A percentile compares a stretch with the other conserved stretches of the same genome.
Evolutionary conservation across 139 green algal species (phyloP).

Genomic region (Picochlorum sp.): DNA sequence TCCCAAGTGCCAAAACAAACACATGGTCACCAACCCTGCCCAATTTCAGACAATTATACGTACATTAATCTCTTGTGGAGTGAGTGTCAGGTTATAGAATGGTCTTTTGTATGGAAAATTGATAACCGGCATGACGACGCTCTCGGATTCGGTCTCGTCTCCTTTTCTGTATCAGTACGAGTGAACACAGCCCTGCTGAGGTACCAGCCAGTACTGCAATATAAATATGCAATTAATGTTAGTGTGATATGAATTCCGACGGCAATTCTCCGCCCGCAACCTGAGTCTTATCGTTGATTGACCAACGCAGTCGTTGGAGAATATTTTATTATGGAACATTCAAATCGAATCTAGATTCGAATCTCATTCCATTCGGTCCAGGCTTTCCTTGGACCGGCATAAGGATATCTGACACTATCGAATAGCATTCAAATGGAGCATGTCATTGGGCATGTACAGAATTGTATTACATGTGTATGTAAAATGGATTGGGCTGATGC

Average conservation of each 20-base stretch:
- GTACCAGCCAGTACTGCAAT: neutral
- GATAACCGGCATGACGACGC: constrained; percentile 5
- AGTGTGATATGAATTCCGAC: neutral
- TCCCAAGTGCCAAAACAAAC: too few relatives aligned
- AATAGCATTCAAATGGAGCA: too few relatives aligned
- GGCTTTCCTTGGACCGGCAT: too few relatives aligned
- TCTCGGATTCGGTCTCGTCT: neutral
- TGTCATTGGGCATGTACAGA: too few relatives aligned
- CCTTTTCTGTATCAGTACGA: neutral
- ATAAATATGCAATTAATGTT: neutral
- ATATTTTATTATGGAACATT: too few relatives aligned
- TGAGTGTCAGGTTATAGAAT: constrained; percentile 38
- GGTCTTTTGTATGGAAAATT: constrained; percentile 41
- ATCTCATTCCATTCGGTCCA: too few relatives aligned
- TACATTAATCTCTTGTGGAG: constrained; percentile 43
- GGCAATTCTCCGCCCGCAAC: neutral
- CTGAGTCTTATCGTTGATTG: too few relatives aligned
- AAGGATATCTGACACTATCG: too few relatives aligned
- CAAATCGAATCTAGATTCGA: too few relatives aligned
- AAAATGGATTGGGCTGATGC: neutral
- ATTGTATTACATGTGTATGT: neutral
- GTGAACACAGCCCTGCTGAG: neutral
- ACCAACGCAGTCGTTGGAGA: too few relatives aligned
- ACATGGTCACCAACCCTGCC: too few relatives aligned
- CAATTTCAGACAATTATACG: neutral